Base-by-base conservation (phyloP, 331 rosid species). In the Dryas integrifolia region DNA sequence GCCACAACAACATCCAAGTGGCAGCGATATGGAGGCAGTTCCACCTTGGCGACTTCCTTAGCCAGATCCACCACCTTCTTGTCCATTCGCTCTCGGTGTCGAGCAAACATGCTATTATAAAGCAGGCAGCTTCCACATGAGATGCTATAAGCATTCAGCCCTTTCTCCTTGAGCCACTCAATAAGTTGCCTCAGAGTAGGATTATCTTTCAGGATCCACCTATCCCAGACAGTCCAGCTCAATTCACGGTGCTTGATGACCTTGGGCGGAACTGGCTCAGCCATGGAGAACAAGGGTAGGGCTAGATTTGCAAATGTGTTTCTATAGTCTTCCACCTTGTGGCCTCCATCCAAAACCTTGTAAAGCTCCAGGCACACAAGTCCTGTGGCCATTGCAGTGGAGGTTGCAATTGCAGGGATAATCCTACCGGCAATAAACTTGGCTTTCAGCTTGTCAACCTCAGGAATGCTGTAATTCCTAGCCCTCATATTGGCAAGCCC, bases 401-500 rank as follows among this genome's bases (percentile, higher is more conserved):
- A 75, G 73, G 98, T 94, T 59, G 98, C 98, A 81, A 94, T 94
- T 1, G 97, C 98, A 1, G 98, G 98, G 82, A 91, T 94, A 80
- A 94, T 94, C 73, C 90, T 84, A 30, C 98, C 98, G 0, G 98
- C 98, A 66, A 93, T 91, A 43, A 93, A 89, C 87, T 93, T 93
- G 72, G 98, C 98, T 80, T 91, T 93, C 69, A 93, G 88, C 81
- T 91, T 93, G 83, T 93, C 98, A 24, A 93, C 98, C 76, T 93
- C 98, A 4, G 97, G 97, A 73, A 93, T 89, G 78, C 95, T 81
- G 88, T 91, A 93, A 65, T 91, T 93, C 3, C 96, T 81, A 3
- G 98, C 98, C 85, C 98, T 87, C 98, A 93, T 91, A 85, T 93
- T 93, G 65, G 98, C 98, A 58, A 93, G 96, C 78, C 92, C 95